Percentiles rank a stretch among this genome's conserved stretches.
Conservation (phyloP, 495 filamentous ascomycete species). For the Halenospora varia region DNA sequence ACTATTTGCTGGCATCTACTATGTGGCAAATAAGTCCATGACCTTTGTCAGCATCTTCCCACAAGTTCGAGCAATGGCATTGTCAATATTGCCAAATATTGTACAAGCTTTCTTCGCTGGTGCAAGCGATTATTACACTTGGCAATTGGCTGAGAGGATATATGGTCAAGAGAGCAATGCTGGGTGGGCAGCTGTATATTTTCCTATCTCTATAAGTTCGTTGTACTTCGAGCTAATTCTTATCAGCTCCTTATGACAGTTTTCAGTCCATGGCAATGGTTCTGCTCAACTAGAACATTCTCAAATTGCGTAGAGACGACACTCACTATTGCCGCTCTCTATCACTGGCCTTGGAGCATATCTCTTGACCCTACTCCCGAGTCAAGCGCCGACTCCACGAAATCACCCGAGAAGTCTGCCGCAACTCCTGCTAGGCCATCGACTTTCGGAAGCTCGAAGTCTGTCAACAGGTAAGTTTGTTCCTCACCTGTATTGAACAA, state of each 20-base stretch:
- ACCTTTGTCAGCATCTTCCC: constrained; percentile 42
- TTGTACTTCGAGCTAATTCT: background rate
- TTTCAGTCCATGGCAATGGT: constrained; percentile 94
- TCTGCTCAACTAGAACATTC: constrained; percentile 86
- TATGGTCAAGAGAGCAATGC: constrained; percentile 63
- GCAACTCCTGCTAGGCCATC: constrained; percentile 1
- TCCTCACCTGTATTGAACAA: background rate
- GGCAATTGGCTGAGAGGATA: constrained; percentile 69
- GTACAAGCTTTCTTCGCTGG: constrained; percentile 76
- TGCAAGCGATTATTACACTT: constrained; percentile 82
- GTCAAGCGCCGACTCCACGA: background rate
- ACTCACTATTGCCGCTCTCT: constrained; percentile 74
- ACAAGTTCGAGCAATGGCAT: constrained; percentile 51
- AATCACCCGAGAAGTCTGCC: background rate
- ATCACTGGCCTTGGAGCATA: constrained; percentile 80
- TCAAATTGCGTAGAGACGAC: constrained; percentile 93
- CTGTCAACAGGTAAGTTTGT: constrained; percentile 17
- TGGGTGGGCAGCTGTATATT: constrained; percentile 65
- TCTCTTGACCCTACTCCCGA: constrained; percentile 20
- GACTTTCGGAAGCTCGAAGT: constrained; percentile 5
- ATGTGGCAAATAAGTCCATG: constrained; percentile 48
- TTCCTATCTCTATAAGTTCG: background rate
- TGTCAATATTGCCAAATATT: constrained; percentile 69
- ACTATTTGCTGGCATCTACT: constrained; percentile 78
- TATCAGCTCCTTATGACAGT: constrained; percentile 63